Base-by-base conservation (phyloP, 1,284 basidiomycete species). In the Lentinus polychrous region DNA sequence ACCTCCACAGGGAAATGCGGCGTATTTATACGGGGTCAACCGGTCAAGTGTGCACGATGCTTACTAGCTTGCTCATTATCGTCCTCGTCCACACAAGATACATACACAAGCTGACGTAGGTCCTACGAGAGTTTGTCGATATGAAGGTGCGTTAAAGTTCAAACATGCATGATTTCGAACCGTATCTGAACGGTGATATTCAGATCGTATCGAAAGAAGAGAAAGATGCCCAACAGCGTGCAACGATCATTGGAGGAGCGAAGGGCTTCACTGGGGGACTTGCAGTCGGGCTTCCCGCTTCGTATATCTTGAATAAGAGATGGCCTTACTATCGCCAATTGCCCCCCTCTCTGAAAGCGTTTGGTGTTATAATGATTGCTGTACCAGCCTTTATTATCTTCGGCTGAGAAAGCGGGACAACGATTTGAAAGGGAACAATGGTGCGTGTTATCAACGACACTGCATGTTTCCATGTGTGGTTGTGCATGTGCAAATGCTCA, bases 371-470 rank as follows among this genome's bases (percentile, higher is more conserved):
- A 51, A 71, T 86, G 49, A 57, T 88, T 52, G 72, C 81, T 47
- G 78, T 89, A 7, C 91, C 90, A 0, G 64, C 78, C 27, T 74
- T 89, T 46, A 77, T 83, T 38, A 84, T 94, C 54, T 75, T n/a
- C 78, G 49, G 91, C 87, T 12, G 93, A 96, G 65, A 81, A 83
- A 39, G 83, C 83, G 8, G 83, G 84, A 41, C 73, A 88, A 45
- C 76, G 81, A 39, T 93, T 80, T 62, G 87, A 91, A 52, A 69
- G 72, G 57, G 69, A 70, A 3, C 79, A 82, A 64, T 91, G 90
- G 87, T 83, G 49, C 43, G 78, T 67, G 8, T 14, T 14, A 12
- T 8, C 38, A 41, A 34, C 15, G n/a, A 34, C 10, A 6, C 8
- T 24, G 12, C 41, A 43, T 34, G 17, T 40, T 8, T 40, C 10